phyloP scores from a whole-genome alignment of 306 rosid genomes.

The Corylus avellana region DNA sequence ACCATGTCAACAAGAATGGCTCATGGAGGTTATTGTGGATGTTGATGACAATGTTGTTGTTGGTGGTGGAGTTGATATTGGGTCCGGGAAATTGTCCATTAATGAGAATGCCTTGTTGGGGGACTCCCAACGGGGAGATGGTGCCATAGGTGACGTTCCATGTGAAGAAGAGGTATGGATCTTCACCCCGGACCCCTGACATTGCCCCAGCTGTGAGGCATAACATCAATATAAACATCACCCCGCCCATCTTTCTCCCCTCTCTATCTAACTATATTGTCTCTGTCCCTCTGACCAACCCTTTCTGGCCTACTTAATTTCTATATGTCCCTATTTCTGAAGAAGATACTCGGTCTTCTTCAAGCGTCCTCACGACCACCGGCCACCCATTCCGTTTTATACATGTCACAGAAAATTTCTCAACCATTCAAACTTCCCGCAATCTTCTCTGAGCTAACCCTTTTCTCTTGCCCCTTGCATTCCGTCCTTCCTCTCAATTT shows the following conservation, averaged over 20 bases:
- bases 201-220: neutral
- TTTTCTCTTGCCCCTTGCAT: slow-evolving; percentile 5
- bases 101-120: slow-evolving; percentile 84
- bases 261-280: neutral
- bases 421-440: slow-evolving; percentile 2
- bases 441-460: neutral
- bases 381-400: neutral
- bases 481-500: slow-evolving; percentile 9
- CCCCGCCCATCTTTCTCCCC: neutral
- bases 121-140: slow-evolving; percentile 70
- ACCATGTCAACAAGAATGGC: slow-evolving; percentile 77
- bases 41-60: slow-evolving; percentile 66
- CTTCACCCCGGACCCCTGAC: slow-evolving; percentile 40
- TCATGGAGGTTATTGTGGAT: slow-evolving; percentile 75
- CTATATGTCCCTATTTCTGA: neutral
- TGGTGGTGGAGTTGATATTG: slow-evolving; percentile 70
- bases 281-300: neutral
- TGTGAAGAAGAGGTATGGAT: slow-evolving; percentile 64
- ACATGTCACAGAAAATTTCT: neutral
- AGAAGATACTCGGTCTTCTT: neutral
- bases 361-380: neutral
- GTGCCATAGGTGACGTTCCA: slow-evolving; percentile 85
- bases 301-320: neutral
- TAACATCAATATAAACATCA: neutral
- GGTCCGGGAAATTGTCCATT: slow-evolving; percentile 83